A percentile compares a stretch with the other conserved stretches of the same genome.
Evolutionary conservation across 1,139 yeast genomes (phyloP).

Genomic region (Suhomyces anneliseae): DNA sequence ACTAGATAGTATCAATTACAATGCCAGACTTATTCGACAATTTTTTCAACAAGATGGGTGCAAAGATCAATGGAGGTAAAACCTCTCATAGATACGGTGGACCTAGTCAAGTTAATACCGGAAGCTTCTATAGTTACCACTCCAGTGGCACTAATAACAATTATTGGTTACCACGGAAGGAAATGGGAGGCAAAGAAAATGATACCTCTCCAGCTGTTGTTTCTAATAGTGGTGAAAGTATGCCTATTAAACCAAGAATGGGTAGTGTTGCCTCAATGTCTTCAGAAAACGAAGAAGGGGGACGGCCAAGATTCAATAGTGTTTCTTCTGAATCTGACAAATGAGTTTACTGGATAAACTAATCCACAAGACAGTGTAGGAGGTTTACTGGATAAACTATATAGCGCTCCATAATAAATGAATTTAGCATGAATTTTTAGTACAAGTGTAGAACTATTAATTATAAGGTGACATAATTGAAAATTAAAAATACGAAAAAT

Average conservation of each 20-base stretch:
- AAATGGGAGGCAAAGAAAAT: slow-evolving; percentile 1
- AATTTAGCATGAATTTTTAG: too few relatives aligned
- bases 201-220: slow-evolving; percentile 4
- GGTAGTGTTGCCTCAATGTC: slow-evolving; percentile 22
- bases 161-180: slow-evolving; percentile 38
- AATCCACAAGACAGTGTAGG: too few relatives aligned
- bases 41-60: slow-evolving; percentile 33
- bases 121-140: slow-evolving; percentile 40
- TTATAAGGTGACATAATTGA: too few relatives aligned
- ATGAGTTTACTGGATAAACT: neutral
- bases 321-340: slow-evolving; percentile 11
- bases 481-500: too few relatives aligned
- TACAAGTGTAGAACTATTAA: neutral
- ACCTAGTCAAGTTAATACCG: slow-evolving; percentile 39
- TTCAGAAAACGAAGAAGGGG: slow-evolving; percentile 12
- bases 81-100: slow-evolving; percentile 32
- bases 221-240: neutral
- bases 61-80: slow-evolving; percentile 38
- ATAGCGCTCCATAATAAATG: neutral
- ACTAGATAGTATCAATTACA: neutral
- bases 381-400: neutral
- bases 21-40: slow-evolving; percentile 50
- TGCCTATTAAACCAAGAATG: slow-evolving; percentile 19
- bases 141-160: slow-evolving; percentile 38
- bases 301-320: slow-evolving; percentile 19